Evolutionary conservation across 208 protist species (phyloP), one percentile per base, ranked within the genome.

Genomic region (Trypanosoma cruzi): DNA sequence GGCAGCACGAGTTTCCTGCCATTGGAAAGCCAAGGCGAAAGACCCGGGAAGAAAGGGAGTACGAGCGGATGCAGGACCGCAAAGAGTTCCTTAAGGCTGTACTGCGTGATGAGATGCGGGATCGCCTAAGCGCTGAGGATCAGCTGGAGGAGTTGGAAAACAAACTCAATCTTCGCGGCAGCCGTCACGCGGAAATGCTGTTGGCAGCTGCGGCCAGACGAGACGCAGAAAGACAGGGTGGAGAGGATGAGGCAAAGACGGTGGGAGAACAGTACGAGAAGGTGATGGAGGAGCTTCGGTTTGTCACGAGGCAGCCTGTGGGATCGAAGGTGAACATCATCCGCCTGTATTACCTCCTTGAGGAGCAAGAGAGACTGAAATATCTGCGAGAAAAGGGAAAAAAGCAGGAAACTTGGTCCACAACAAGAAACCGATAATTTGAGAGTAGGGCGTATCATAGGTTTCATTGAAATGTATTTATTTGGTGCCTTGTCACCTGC

Each of bases 241-340:
- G 71, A 40, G 57, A 65, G 7, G 64, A 79, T 22, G 64, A 79
- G 24, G 60, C 74, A 24, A 84, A 78, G n/a, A 84, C 80, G 13
- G 68, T 86, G 11, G 64, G 55, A 22, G 82, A 93, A 49, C 82
- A 89, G 71, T 89, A 93, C 72, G 68, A 64, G 6, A 81, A 86
- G 44, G 72, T 93, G 20, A 85, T 93, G 84, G 83, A 89, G 18
- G 88, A 93, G 64, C 70, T 93, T 36, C 71, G 74, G 60, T 90
- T 84, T 56, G 84, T 90, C 44, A 67, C 80, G 18, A 62, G 52
- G 13, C 85, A 89, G 67, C 88, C 88, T 29, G 82, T 93, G 31
- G 85, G 85, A 63, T 93, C 85, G 55, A 93, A 93, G 78, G 54
- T 78, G 57, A 93, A 90, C 74, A 87, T 93, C 63, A 89, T 88